Conservation (phyloP, 2,329 filamentous ascomycete species). For the Furcasterigmium furcatum region DNA sequence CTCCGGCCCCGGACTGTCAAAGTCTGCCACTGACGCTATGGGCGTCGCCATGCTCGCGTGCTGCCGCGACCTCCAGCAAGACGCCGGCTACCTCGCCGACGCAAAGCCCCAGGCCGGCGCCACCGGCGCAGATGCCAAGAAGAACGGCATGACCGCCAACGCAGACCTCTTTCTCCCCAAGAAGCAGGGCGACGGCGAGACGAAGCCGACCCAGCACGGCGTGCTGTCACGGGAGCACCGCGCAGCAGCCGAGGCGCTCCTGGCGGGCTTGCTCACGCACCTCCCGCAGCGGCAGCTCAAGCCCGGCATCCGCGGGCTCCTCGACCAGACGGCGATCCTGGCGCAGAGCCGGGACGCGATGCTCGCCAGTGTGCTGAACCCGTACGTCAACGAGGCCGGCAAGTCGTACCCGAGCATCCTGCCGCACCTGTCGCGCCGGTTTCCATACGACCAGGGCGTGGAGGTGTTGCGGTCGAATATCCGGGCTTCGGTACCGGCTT, state of each 20-base stretch:
- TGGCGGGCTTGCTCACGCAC: slow-evolving; percentile 59
- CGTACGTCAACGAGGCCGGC: slow-evolving; percentile 61
- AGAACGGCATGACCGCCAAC: slow-evolving; percentile 51
- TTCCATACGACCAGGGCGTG: slow-evolving; percentile 59
- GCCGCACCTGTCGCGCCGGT: slow-evolving; percentile 71
- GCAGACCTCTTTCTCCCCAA: slow-evolving; percentile 68
- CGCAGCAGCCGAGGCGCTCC: slow-evolving; percentile 55
- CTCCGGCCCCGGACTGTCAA: slow-evolving; percentile 64
- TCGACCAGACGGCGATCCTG: slow-evolving; percentile 80
- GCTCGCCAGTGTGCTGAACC: slow-evolving; percentile 79
- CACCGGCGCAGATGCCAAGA: slow-evolving; percentile 24
- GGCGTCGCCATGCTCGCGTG: slow-evolving; percentile 60
- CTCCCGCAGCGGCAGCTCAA: slow-evolving; percentile 66
- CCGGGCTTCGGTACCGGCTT: slow-evolving; percentile 26
- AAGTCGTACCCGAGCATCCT: slow-evolving; percentile 70
- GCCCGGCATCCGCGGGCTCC: slow-evolving; percentile 67
- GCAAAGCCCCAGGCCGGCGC: slow-evolving; percentile 23
- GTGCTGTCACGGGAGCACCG: slow-evolving; percentile 43
- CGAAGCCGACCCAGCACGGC: slow-evolving; percentile 29
- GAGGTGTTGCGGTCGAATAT: slow-evolving; percentile 68
- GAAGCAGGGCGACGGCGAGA: slow-evolving; percentile 24
- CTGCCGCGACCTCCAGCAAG: slow-evolving; percentile 69
- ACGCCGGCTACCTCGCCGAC: slow-evolving; percentile 44
- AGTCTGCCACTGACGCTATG: slow-evolving; percentile 61
- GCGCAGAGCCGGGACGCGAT: slow-evolving; percentile 67